These are phyloP conservation scores for Pseudogymnoascus sp. DNA, from an alignment of 2,329 filamentous ascomycete genomes.

Conservation along the genomic window DNA sequence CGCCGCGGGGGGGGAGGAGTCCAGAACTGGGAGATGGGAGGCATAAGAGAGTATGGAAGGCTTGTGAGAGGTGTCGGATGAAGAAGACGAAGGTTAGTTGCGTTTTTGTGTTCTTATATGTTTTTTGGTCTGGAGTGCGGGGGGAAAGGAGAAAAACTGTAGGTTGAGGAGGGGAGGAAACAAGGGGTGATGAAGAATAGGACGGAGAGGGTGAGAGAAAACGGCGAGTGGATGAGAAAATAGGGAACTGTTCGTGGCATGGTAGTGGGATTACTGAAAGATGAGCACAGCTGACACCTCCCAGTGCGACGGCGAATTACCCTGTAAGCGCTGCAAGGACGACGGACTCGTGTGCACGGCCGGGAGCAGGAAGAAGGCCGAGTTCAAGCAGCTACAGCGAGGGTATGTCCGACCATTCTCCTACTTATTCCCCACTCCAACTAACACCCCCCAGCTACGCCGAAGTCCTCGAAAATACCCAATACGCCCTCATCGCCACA, in stretches of 20 bases:
- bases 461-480: slow-evolving; percentile 58
- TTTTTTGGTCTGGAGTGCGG: too few species aligned
- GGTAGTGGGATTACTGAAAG: background rate
- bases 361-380: slow-evolving; percentile 57
- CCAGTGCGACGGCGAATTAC: slow-evolving; percentile 59
- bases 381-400: slow-evolving; percentile 62
- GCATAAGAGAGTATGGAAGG: slow-evolving; percentile 60
- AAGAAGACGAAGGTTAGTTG: slow-evolving; percentile 58
- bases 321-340: slow-evolving; percentile 59
- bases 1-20: background rate
- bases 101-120: slow-evolving; percentile 4
- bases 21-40: slow-evolving; percentile 37
- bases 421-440: too few species aligned
- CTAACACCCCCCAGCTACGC: slow-evolving; percentile 55
- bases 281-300: slow-evolving; percentile 17
- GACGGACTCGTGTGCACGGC: slow-evolving; percentile 57
- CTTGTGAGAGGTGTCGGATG: slow-evolving; percentile 59
- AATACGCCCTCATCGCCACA: slow-evolving; percentile 56
- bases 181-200: too few species aligned
- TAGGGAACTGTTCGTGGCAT: too few species aligned
- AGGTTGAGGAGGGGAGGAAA: background rate
- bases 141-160: too few species aligned
- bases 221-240: too few species aligned
- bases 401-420: too few species aligned
- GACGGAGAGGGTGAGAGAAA: too few species aligned